Evolutionary conservation across 202 grass and related monocot genomes (phyloP).

Genomic region (Sporobolus alterniflorus): DNA sequence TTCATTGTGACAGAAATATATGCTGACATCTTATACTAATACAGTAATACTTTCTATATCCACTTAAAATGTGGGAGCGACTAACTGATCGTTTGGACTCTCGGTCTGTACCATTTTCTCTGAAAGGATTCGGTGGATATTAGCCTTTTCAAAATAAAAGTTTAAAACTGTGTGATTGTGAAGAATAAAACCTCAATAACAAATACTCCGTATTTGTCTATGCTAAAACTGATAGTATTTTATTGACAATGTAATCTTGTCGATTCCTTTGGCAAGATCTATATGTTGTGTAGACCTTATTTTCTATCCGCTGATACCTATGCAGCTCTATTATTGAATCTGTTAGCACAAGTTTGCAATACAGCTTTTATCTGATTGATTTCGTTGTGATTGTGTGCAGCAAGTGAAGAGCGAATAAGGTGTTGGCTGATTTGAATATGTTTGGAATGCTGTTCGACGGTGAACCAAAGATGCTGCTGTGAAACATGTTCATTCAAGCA

Average conservation of each 20-base stretch:
- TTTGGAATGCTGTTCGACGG: background rate
- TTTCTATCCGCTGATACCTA: background rate
- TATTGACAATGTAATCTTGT: background rate
- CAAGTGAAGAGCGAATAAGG: slow-evolving; percentile 44
- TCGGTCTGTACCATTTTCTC: too few relatives aligned
- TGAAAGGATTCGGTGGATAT: too few relatives aligned
- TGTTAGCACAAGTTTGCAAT: background rate
- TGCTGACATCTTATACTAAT: too few relatives aligned
- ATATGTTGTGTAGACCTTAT: background rate
- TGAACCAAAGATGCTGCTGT: background rate
- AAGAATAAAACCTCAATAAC: background rate
- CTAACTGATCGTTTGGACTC: too few relatives aligned
- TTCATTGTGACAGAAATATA: background rate
- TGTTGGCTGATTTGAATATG: slow-evolving; percentile 1
- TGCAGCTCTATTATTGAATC: background rate
- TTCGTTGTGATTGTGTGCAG: slow-evolving; percentile 39
- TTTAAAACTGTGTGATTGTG: background rate
- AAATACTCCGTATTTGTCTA: background rate
- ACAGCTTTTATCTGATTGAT: background rate
- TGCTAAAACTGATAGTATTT: background rate
- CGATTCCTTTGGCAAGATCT: background rate
- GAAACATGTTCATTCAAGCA: background rate
- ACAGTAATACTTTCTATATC: too few relatives aligned
- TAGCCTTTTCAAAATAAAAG: too few relatives aligned
- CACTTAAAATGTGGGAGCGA: too few relatives aligned